Conservation (phyloP, 208 protist species). For the Acanthamoeba sp. region DNA sequence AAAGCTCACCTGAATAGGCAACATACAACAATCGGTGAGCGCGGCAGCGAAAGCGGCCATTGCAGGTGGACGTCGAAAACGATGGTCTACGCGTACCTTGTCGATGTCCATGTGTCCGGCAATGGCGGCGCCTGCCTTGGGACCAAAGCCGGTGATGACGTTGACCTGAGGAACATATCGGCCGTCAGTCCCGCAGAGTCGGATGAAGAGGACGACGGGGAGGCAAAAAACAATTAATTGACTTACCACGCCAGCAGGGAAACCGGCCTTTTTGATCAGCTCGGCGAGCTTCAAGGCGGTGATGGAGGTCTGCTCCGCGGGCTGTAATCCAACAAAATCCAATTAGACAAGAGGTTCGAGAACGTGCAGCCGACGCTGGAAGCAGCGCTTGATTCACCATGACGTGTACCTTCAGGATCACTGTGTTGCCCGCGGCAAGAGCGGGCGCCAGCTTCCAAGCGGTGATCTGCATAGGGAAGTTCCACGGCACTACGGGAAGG, state of each 20-base stretch:
- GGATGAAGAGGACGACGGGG: too few relatives aligned
- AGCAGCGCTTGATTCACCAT: neutral
- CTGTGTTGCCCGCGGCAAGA: slow-evolving; percentile 47
- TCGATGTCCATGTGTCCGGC: slow-evolving; percentile 86
- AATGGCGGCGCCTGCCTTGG: slow-evolving; percentile 84
- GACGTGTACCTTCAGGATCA: neutral
- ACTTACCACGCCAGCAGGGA: slow-evolving; percentile 91
- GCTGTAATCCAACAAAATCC: slow-evolving; percentile 75
- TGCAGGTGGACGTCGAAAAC: neutral
- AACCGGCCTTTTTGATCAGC: slow-evolving; percentile 91
- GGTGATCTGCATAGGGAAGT: neutral
- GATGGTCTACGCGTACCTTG: neutral
- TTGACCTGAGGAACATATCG: slow-evolving; percentile 89
- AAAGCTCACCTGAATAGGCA: slow-evolving; percentile 91
- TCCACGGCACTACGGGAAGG: neutral
- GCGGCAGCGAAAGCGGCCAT: too few relatives aligned
- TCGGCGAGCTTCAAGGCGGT: slow-evolving; percentile 91
- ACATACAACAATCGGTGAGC: neutral
- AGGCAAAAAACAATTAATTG: too few relatives aligned
- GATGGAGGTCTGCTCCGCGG: slow-evolving; percentile 93
- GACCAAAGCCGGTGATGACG: slow-evolving; percentile 92
- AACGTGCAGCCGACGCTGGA: too few relatives aligned
- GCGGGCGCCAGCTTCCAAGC: slow-evolving; percentile 37
- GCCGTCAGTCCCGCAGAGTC: too few relatives aligned
- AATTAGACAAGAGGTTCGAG: too few relatives aligned